These are phyloP conservation scores for Ballota nigra DNA, from an alignment of 257 asterid species.

Conservation along the genomic window DNA sequence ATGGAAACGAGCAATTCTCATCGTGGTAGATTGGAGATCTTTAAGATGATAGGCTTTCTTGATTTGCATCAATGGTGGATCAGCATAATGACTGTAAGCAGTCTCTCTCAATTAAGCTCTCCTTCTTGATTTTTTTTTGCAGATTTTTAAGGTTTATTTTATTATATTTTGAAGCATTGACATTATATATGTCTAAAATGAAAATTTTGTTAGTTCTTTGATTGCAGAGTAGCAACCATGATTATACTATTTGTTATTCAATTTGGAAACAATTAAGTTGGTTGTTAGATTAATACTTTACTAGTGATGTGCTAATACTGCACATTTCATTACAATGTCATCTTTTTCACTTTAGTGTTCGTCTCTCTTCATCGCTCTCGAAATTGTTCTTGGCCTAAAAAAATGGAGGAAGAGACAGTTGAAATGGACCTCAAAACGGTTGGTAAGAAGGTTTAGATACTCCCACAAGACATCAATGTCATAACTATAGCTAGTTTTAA, in stretches of 20 bases:
- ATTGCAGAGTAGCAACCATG: constrained; percentile 24
- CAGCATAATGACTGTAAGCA: constrained; percentile 18
- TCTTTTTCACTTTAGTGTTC: neutral
- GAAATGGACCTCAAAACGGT: constrained; percentile 11
- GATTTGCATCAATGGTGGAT: constrained; percentile 19
- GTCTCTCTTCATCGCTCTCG: neutral
- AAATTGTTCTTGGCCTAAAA: neutral
- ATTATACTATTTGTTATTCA: neutral
- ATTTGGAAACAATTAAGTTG: constrained; percentile 5
- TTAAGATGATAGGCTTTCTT: constrained; percentile 14
- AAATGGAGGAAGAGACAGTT: constrained; percentile 8
- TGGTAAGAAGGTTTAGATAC: constrained; percentile 12
- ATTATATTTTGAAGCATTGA: constrained; percentile 21
- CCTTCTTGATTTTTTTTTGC: constrained; percentile 28
- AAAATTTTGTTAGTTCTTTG: constrained; percentile 15
- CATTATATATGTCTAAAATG: constrained; percentile 1
- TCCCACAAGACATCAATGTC: constrained; percentile 18
- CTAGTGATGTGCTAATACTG: neutral
- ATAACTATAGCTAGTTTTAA: constrained; percentile 10
- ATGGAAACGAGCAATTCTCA: constrained; percentile 33
- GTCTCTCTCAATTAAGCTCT: constrained; percentile 4
- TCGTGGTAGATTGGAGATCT: constrained; percentile 37
- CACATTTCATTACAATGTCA: neutral
- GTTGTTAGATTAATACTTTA: neutral
- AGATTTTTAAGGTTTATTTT: constrained; percentile 11